Evolutionary conservation across 2,329 filamentous ascomycete genomes (phyloP), one percentile per base, ranked within the genome.

Genomic region (Gaeumannomyces sp.): DNA sequence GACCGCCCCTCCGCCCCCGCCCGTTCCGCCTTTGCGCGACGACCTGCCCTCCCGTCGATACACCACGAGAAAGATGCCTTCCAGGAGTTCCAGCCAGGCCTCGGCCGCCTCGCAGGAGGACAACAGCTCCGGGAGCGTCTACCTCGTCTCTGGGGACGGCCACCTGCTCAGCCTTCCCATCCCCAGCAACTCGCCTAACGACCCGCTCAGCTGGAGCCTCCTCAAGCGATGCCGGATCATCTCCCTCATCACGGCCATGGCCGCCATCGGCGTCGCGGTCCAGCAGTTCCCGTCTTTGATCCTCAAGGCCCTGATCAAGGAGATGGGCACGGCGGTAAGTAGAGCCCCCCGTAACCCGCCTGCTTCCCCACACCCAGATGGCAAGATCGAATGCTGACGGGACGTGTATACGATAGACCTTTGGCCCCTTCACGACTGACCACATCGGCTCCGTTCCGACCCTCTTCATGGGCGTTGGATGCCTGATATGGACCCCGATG

Each of bases 401-500:
- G 1, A 4, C 38, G 8, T 33, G 19, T 22, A n/a, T 25, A 8
- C 27, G 3, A n/a, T n/a, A 74, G 73, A 65, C 66, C 13, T 69
- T 69, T 8, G 59, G 61, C 6, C 71, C 69, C 4, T 74, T 73
- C 68, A 67, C 68, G 1, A 61, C 73, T 4, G 70, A 72, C 19
- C 68, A 70, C 16, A 65, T 76, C 0, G 65, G 71, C 22, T 73
- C 72, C 1, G 67, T 69, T 29, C 74, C 74, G 2, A 73, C 72
- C 0, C 62, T 78, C 4, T 74, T 71, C 63, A 73, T 75, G 69
- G 75, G 74, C 7, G 63, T 77, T 6, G 76, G 76, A 1, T 72
- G 72, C 33, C 69, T 78, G 25, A 57, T 77, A 6, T 78, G 75
- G 74, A 73, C 77, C 7, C 76, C 75, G 3, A 59, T 78, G 4